Evolutionary conservation across 73 alveolate species (phyloP), one percentile per base, ranked within the genome.

Genomic region (Loxodes magnus): DNA sequence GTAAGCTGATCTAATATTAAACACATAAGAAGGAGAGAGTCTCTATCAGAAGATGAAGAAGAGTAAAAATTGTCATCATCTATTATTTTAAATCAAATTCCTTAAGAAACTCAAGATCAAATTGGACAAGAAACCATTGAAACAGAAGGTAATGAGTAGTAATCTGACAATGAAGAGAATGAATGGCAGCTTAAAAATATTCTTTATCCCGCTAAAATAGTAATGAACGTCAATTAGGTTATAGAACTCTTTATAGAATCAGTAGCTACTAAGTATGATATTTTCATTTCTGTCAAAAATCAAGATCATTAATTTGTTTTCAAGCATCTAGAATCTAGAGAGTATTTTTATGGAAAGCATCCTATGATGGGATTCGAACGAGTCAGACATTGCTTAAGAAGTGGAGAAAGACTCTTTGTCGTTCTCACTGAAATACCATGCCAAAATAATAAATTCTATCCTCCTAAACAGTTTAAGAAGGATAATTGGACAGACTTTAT

Each of bases 291-390:
- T n/a, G n/a, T n/a, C n/a, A n/a, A n/a, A n/a, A 30, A 29, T 2
- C 43, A 57, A n/a, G 31, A 74, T 5, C 29, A 72, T 43, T 50
- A 64, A 12, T 58, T 85, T 17, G 77, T 73, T 26, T 64, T 85
- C 44, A 71, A 85, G 54, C 87, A 72, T 5, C 77, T 69, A 35
- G 93, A 91, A n/a, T 74, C 49, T 33, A 67, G 87, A 51, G 96
- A 85, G 49, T 85, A 75, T 44, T 80, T 85, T 27, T 66, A 70
- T 44, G 96, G 96, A 5, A 82, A 85, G 41, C 76, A 85, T 33
- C 77, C 88, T 23, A 55, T 85, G 61, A 65, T 85, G 1, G 66
- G 77, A 42, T 85, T 80, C 42, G 92, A 82, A 52, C 67, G 93
- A 56, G 96, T 85, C 15, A 70, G 96, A 53, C 44, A 56, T 35